Conservation (phyloP, 108 stramenopile species). For the Cylindrotheca closterium region DNA sequence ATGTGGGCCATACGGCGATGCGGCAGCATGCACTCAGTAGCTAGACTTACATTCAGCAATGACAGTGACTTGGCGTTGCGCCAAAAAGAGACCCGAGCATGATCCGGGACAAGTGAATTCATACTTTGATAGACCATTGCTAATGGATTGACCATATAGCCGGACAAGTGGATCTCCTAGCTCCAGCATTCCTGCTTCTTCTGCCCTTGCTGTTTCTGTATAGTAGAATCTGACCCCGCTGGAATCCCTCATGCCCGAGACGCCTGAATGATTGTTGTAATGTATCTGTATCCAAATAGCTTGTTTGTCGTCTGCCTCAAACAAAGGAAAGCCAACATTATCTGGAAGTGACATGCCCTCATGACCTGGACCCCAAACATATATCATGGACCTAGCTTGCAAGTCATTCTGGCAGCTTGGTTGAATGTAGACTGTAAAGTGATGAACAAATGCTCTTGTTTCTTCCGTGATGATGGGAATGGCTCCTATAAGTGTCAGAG, state of each 20-base stretch:
- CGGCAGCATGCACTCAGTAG: background rate
- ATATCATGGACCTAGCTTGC: slow-evolving; percentile 9
- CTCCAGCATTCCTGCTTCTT: slow-evolving; percentile 36
- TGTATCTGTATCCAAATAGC: slow-evolving; percentile 36
- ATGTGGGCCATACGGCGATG: background rate
- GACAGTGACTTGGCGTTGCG: slow-evolving; percentile 35
- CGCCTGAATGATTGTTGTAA: slow-evolving; percentile 45
- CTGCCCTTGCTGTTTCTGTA: slow-evolving; percentile 16
- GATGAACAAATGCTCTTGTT: slow-evolving; percentile 40
- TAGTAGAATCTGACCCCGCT: slow-evolving; percentile 54
- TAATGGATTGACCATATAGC: slow-evolving; percentile 24
- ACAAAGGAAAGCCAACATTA: slow-evolving; percentile 43
- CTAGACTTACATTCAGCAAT: slow-evolving; percentile 24
- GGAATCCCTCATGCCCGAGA: slow-evolving; percentile 28
- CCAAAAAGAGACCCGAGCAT: slow-evolving; percentile 29
- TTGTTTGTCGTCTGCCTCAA: slow-evolving; percentile 22
- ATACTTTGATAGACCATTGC: slow-evolving; percentile 33
- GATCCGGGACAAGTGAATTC: slow-evolving; percentile 39
- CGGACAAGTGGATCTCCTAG: slow-evolving; percentile 44
- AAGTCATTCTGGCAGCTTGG: background rate
- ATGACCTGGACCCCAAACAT: slow-evolving; percentile 54
- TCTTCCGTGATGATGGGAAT: slow-evolving; percentile 30
- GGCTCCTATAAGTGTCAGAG: slow-evolving; percentile 28
- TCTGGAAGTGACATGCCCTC: slow-evolving; percentile 24
- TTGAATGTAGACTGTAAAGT: slow-evolving; percentile 23